Evolutionary conservation across 768 basidiomycete species (phyloP).

Genomic region (Naganishia onofrii): DNA sequence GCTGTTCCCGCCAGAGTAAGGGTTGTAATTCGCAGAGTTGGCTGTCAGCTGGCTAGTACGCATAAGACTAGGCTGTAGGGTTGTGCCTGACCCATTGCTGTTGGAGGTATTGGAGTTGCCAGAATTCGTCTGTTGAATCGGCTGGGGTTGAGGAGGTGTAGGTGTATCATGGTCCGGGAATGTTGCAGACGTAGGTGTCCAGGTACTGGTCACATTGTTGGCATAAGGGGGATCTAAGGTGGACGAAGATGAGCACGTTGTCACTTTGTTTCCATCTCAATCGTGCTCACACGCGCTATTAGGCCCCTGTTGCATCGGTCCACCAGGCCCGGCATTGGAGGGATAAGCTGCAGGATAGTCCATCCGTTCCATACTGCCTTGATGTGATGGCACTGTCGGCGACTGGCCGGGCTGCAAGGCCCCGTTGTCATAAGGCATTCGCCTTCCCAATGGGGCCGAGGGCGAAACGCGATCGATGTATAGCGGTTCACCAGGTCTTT

Average conservation of each 20-base stretch:
- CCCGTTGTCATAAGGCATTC: constrained; percentile 9
- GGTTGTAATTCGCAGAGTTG: constrained; percentile 28
- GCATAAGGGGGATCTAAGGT: not conserved
- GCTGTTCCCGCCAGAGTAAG: constrained; percentile 34
- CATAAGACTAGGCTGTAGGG: constrained; percentile 45
- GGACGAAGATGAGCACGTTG: not conserved
- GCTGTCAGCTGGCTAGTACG: constrained; percentile 42
- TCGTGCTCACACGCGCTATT: constrained; percentile 1
- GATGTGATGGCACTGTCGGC: constrained; percentile 4
- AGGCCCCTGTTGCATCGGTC: not conserved
- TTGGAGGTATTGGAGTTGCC: constrained; percentile 16
- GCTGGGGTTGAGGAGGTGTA: constrained; percentile 26
- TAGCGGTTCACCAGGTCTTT: constrained; percentile 25
- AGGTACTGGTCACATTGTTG: not conserved
- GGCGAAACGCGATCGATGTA: constrained; percentile 27
- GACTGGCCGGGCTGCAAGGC: not conserved
- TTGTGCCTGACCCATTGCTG: constrained; percentile 28
- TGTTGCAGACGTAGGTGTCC: constrained; percentile 16
- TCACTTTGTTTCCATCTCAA: not conserved
- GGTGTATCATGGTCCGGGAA: constrained; percentile 13
- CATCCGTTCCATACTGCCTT: constrained; percentile 3
- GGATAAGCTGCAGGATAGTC: constrained; percentile 8
- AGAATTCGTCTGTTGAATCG: constrained; percentile 3
- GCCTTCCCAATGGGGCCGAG: constrained; percentile 3
- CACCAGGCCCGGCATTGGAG: not conserved